A percentile compares a stretch with the other conserved stretches of the same genome.
These are phyloP conservation scores for Trichosanthes truncata DNA, from an alignment of 306 rosid genomes.

Conservation along the genomic window DNA sequence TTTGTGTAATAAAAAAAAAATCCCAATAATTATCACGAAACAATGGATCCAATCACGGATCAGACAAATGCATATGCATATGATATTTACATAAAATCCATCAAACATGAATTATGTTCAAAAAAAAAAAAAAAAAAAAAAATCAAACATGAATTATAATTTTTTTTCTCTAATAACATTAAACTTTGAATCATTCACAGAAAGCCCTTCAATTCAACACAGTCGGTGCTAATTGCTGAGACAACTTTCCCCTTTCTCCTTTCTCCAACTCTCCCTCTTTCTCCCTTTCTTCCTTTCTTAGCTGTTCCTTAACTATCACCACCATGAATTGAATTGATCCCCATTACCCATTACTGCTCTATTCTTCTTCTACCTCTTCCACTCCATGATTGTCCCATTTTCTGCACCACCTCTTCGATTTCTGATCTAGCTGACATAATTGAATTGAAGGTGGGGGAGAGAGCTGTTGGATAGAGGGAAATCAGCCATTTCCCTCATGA, in stretches of 20 bases:
- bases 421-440: neutral
- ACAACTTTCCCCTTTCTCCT: neutral
- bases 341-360: neutral
- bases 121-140: no score
- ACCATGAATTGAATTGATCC: neutral
- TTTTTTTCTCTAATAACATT: neutral
- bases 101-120: neutral
- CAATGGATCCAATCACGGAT: constrained; percentile 5
- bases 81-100: neutral
- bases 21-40: neutral
- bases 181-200: neutral
- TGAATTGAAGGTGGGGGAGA: neutral
- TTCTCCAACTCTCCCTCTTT: neutral
- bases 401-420: neutral
- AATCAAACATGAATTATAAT: neutral
- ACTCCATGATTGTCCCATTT: neutral
- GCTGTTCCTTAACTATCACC: neutral
- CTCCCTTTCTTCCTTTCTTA: neutral
- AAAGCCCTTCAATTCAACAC: neutral
- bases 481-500: neutral
- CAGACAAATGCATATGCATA: neutral
- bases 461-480: neutral
- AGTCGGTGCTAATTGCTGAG: constrained; percentile 1
- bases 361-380: neutral
- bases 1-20: neutral